phyloP scores from a whole-genome alignment of 2,329 filamentous ascomycete species.

The Periconia macrospinosa region DNA sequence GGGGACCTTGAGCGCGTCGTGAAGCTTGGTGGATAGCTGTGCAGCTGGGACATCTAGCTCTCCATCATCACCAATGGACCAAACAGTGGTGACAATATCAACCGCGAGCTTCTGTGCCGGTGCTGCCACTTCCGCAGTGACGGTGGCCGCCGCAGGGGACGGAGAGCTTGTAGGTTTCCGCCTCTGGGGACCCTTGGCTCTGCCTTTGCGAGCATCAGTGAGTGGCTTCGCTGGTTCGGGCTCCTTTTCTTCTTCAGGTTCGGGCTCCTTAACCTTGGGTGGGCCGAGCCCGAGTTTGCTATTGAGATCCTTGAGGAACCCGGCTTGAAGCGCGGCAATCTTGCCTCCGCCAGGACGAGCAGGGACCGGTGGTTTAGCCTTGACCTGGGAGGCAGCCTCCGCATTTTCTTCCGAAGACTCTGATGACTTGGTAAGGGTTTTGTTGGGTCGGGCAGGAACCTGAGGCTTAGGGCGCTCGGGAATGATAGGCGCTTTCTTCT shows the following conservation, averaged over 20 bases:
- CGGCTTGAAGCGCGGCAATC: conserved; percentile 86
- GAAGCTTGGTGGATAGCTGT: conserved; percentile 29
- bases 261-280: conserved; percentile 74
- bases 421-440: conserved; percentile 47
- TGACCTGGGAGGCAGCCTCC: conserved; percentile 52
- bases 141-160: conserved; percentile 55
- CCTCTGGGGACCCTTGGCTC: conserved; percentile 84
- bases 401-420: conserved; percentile 30
- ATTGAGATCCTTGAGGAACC: conserved; percentile 92
- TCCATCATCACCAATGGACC: conserved; percentile 39
- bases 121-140: conserved; percentile 42
- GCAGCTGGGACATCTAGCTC: conserved; percentile 36
- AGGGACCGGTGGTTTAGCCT: conserved; percentile 83
- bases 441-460: conserved; percentile 63
- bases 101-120: conserved; percentile 28
- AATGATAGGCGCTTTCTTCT: conserved; percentile 55
- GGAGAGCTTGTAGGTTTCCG: conserved; percentile 67
- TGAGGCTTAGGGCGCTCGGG: conserved; percentile 66
- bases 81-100: conserved; percentile 34
- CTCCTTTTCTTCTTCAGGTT: conserved; percentile 55
- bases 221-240: conserved; percentile 76
- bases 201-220: conserved; percentile 83
- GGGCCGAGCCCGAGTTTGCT: conserved; percentile 85
- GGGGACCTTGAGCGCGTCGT: conserved; percentile 19
- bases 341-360: conserved; percentile 78